Base-by-base conservation (phyloP, 106 monocot genomes). In the Chionographis japonica region DNA sequence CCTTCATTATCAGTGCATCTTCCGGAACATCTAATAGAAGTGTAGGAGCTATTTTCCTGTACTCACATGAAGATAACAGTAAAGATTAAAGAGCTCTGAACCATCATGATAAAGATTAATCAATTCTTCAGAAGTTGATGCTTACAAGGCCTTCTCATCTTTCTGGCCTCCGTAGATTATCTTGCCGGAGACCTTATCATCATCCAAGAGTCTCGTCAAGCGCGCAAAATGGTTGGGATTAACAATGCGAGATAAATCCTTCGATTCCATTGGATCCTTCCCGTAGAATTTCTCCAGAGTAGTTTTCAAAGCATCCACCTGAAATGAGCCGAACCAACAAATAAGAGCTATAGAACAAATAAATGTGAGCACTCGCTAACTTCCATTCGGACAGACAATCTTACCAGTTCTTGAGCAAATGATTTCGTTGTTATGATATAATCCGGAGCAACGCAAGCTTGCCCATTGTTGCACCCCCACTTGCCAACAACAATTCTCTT, bases 401-500 rank as follows among this genome's bases (percentile, higher is more conserved):
- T 8, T 78, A 90, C 90, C 80, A 90, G 43, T 71, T 77, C 62
- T 15, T 80, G 81, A 74, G 90, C 90, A 65, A 84, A 81, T 63
- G 77, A 61, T 79, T 81, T 86, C 50, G 83, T 73, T 56, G 86
- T 83, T 42, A 90, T 80, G 16, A 90, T 60, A 61, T 90, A 86
- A 63, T 90, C 86, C 8, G 86, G 83, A 68, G 84, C 80, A n/a
- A 90, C 55, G 54, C 90, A 90, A 63, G 90, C 86, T 68, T 90
- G 90, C 35, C 90, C 90, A 70, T 70, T 81, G 56, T 81, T 83
- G 66, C 73, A 80, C 73, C 90, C 90, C 90, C 90, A 90, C 36
- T 90, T 90, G n/a, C 90, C 90, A 13, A 72, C 75, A 16, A 50
- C 70, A 63, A 90, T 78, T 72, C 90, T 80, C 70, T 75, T 86